Conservation (phyloP, 2,329 filamentous ascomycete species). For the Alternaria sp. region DNA sequence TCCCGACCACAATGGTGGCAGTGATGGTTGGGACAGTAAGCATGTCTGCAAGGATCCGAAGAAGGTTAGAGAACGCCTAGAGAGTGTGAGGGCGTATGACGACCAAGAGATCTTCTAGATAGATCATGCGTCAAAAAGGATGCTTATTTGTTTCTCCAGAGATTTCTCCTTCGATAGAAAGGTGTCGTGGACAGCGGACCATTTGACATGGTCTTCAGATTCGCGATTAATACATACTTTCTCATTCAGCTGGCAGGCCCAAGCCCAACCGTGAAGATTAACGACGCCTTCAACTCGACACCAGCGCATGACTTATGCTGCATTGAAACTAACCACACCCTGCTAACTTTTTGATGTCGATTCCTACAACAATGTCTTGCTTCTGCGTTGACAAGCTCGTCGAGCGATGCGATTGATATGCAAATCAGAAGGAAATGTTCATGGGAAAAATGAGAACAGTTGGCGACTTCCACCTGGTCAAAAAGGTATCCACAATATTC, state of each 20-base stretch:
- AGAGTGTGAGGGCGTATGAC: slow-evolving; percentile 44
- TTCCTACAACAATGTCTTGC: not conserved
- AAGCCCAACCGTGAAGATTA: not conserved
- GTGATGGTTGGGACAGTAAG: slow-evolving; percentile 49
- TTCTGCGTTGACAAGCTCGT: not conserved
- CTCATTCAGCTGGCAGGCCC: not conserved
- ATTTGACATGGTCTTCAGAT: not conserved
- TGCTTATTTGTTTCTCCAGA: fast-evolving
- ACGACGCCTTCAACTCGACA: not conserved
- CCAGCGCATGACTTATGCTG: not conserved
- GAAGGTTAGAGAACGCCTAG: slow-evolving; percentile 27
- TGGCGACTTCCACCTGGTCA: not conserved
- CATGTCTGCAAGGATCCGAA: slow-evolving; percentile 37
- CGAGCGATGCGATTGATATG: too few relatives aligned
- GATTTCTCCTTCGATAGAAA: fast-evolving
- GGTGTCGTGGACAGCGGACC: not conserved
- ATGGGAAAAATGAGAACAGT: too few relatives aligned
- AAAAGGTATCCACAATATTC: not conserved
- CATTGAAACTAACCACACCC: not conserved
- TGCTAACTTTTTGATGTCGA: not conserved
- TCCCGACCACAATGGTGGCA: slow-evolving; percentile 47
- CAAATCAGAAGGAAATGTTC: too few relatives aligned
- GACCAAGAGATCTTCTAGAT: slow-evolving; percentile 43
- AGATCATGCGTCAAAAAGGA: too few relatives aligned
- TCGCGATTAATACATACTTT: not conserved